Base-by-base conservation (phyloP, 768 basidiomycete genomes). In the Boletus speciosus region DNA sequence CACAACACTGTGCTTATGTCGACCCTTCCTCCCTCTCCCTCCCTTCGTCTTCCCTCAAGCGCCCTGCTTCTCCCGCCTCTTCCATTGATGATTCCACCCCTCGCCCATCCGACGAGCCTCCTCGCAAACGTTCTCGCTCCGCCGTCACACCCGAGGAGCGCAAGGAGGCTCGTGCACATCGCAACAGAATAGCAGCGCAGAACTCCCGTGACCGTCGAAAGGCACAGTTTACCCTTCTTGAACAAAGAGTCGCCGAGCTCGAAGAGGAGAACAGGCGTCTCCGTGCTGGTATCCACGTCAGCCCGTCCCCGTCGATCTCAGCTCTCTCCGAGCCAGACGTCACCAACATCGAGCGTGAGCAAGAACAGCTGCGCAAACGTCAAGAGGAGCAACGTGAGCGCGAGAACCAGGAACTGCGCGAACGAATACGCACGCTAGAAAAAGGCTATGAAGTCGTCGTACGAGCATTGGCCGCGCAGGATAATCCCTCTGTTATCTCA, bases 121-220 rank as follows among this genome's bases (percentile, higher is more conserved):
- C 88, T 29, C 85, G 89, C 61, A 93, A 93, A 67, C 88, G 90
- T 29, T 69, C 82, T 34, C 85, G 90, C 62, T 78, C 85, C 8
- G 79, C 80, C 10, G 44, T 78, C 25, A 75, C 82, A 6, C 75
- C 86, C 0, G 90, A 92, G 57, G 89, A 92, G 64, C 88, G 89
- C 71, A 89, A 83, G 62, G 91, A 93, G 68, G 90, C 89, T 45
- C 80, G 93, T 59, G 92, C 90, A 15, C 90, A 93, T 73, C 85
- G 93, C 52, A 96, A 96, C 73, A 82, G 93, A 47, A 91, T 95
- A 69, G 93, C 93, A 2, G 93, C 93, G 6, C 93, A 96, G 77
- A 89, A 93, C 74, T 91, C 89, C 11, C 85, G 93, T 42, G 93
- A 96, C 74, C 81, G 89, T 61, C 82, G 92, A 52, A 96, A 96